These are phyloP conservation scores for Fusarium sp. DNA, from an alignment of 2,329 filamentous ascomycete genomes.

Conservation along the genomic window DNA sequence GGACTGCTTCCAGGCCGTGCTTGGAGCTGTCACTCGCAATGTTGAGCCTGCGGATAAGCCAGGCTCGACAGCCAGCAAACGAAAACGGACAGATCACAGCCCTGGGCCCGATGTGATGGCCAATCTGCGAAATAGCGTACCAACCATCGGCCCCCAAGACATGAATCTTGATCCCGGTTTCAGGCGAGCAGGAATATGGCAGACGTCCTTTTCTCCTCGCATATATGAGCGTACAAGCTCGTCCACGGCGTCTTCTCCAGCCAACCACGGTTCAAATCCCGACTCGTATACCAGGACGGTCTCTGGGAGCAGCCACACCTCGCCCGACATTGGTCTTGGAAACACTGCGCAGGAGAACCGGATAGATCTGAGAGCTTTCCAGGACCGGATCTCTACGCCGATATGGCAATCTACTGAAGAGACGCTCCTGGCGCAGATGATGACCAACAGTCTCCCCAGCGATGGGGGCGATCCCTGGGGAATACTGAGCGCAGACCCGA, in stretches of 20 bases:
- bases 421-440: slow-evolving; percentile 43
- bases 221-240: slow-evolving; percentile 49
- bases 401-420: slow-evolving; percentile 48
- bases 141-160: background rate
- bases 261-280: slow-evolving; percentile 35
- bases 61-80: slow-evolving; percentile 44
- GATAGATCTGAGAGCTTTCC: slow-evolving; percentile 47
- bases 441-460: slow-evolving; percentile 31
- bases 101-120: slow-evolving; percentile 35
- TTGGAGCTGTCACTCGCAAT: slow-evolving; percentile 48
- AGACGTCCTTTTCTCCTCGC: slow-evolving; percentile 16
- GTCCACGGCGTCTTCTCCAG: slow-evolving; percentile 47
- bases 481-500: slow-evolving; percentile 43
- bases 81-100: slow-evolving; percentile 45
- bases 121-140: background rate
- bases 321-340: slow-evolving; percentile 47
- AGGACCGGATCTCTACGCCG: slow-evolving; percentile 45
- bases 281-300: slow-evolving; percentile 34
- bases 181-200: slow-evolving; percentile 12
- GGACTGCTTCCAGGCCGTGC: slow-evolving; percentile 47
- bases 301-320: slow-evolving; percentile 46
- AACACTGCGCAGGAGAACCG: slow-evolving; percentile 51
- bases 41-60: slow-evolving; percentile 26
- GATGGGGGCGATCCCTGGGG: slow-evolving; percentile 45
- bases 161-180: slow-evolving; percentile 11